A percentile compares a stretch with the other conserved stretches of the same genome.
Conservation (phyloP, 2,329 filamentous ascomycete genomes). For the Xylaria sp. region DNA sequence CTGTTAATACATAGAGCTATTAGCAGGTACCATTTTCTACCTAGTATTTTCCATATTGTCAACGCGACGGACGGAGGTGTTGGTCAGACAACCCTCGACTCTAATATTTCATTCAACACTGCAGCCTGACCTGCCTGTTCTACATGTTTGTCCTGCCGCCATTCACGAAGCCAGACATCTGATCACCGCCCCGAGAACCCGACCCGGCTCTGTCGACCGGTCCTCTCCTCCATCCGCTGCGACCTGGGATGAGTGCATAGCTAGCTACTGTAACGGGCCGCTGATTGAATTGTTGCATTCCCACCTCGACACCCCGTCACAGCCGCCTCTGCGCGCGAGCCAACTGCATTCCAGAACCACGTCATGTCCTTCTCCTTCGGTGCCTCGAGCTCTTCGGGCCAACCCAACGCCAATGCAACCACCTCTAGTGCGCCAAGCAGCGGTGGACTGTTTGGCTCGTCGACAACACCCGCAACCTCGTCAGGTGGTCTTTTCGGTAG, state of each 20-base stretch:
- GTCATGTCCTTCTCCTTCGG: conserved; percentile 52
- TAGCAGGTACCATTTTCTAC: background rate
- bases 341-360: conserved; percentile 31
- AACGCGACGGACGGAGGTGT: conserved; percentile 18
- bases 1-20: background rate
- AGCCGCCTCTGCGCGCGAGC: conserved; percentile 13
- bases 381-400: conserved; percentile 43
- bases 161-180: conserved; percentile 12
- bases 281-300: conserved; percentile 41
- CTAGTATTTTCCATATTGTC: conserved; percentile 13
- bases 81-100: background rate
- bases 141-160: background rate
- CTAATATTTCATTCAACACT: background rate
- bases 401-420: conserved; percentile 51
- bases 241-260: conserved; percentile 36
- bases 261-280: conserved; percentile 29
- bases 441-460: conserved; percentile 49
- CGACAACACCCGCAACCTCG: conserved; percentile 38
- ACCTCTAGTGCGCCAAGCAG: conserved; percentile 51
- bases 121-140: background rate
- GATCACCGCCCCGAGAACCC: conserved; percentile 18
- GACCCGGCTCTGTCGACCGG: conserved; percentile 18
- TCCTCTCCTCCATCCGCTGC: background rate
- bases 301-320: conserved; percentile 24
- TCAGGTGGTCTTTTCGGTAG: conserved; percentile 33